These are phyloP conservation scores for Lanmaoa rubissima DNA, from an alignment of 768 basidiomycete species.

Conservation along the genomic window DNA sequence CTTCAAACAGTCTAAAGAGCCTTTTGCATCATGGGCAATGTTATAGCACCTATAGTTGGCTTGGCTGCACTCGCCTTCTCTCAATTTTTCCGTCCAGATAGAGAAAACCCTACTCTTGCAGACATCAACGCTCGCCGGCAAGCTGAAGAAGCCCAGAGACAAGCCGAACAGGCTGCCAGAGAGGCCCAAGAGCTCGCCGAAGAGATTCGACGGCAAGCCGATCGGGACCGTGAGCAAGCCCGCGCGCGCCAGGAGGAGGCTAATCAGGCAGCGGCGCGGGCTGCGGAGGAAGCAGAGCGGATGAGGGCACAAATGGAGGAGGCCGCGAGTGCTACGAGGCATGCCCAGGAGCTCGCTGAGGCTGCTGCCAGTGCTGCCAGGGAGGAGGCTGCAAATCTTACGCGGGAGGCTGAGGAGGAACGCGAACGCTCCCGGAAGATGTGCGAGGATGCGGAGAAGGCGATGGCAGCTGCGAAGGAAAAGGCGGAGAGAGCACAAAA, in stretches of 20 bases:
- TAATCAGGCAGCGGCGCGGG: background rate
- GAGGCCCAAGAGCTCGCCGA: background rate
- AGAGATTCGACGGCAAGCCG: background rate
- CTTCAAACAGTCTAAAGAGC: background rate
- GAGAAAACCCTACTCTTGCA: constrained; percentile 11
- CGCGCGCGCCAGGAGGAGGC: constrained; percentile 6
- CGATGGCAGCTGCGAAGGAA: constrained; percentile 6
- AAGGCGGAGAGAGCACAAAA: constrained; percentile 7
- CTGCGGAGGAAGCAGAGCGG: constrained; percentile 4
- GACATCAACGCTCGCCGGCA: constrained; percentile 2
- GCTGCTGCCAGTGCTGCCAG: background rate
- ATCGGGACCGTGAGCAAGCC: constrained; percentile 8
- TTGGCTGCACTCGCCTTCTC: background rate
- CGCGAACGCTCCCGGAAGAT: background rate
- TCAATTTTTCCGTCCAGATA: background rate
- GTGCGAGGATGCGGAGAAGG: constrained; percentile 3
- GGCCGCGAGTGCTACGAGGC: background rate
- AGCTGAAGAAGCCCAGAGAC: constrained; percentile 3
- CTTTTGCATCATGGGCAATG: constrained; percentile 4
- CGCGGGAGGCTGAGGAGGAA: constrained; percentile 6
- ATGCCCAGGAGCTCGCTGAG: constrained; percentile 3
- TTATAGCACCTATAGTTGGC: background rate
- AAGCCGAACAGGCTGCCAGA: constrained; percentile 3
- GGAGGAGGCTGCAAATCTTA: constrained; percentile 8
- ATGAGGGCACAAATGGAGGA: constrained; percentile 12